These are phyloP conservation scores for Eucalyptus marginata DNA, from an alignment of 345 rosid genomes.

Conservation along the genomic window DNA sequence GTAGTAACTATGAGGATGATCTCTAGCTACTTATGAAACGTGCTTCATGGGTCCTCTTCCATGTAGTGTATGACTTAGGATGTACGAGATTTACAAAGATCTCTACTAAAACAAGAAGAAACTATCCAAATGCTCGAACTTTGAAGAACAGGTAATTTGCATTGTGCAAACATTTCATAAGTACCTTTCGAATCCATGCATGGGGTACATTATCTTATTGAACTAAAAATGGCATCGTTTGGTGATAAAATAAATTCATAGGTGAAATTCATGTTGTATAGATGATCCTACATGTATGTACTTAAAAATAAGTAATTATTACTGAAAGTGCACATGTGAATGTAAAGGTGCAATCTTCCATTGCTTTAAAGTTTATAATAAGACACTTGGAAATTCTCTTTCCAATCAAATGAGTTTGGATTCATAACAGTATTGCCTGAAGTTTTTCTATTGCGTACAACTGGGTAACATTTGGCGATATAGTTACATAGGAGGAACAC, in stretches of 20 bases:
- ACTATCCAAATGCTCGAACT: neutral
- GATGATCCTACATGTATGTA: neutral
- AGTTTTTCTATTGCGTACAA: too few species aligned
- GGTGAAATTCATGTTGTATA: neutral
- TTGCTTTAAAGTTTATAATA: too few species aligned
- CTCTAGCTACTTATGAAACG: neutral
- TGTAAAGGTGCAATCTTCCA: neutral
- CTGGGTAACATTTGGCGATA: too few species aligned
- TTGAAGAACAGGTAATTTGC: neutral
- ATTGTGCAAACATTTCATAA: neutral
- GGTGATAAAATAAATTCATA: neutral
- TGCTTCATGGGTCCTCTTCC: neutral
- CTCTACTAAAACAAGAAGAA: neutral
- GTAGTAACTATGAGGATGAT: neutral
- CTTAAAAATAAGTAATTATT: neutral
- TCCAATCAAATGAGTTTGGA: too few species aligned
- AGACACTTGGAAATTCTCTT: too few species aligned
- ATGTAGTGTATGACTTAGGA: neutral
- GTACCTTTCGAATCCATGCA: neutral
- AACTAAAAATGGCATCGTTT: too few species aligned
- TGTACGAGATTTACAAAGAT: neutral
- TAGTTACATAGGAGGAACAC: too few species aligned
- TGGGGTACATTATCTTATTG: neutral
- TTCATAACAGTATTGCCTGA: too few species aligned
- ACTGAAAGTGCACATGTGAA: neutral